These are phyloP conservation scores for Arthrocladium fulminans DNA, from an alignment of 2,329 filamentous ascomycete species.

Conservation along the genomic window DNA sequence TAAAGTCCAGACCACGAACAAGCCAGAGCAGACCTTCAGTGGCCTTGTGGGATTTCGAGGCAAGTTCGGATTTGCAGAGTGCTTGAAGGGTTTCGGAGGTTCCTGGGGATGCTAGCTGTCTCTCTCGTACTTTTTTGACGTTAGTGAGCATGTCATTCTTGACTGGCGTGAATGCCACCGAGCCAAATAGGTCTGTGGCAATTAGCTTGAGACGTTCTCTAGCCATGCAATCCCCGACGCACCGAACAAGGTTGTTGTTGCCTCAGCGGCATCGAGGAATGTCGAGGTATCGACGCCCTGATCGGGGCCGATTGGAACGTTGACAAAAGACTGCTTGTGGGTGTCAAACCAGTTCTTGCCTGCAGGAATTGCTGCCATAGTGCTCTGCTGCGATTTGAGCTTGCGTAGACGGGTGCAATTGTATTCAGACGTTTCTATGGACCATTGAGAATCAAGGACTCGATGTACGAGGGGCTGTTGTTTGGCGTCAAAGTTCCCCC, in stretches of 20 bases:
- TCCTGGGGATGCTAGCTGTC: slow-evolving; percentile 65
- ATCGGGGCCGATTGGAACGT: slow-evolving; percentile 71
- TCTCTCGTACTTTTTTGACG: slow-evolving; percentile 88
- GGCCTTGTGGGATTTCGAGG: slow-evolving; percentile 77
- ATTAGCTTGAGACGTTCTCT: slow-evolving; percentile 2
- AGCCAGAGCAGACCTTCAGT: slow-evolving; percentile 90
- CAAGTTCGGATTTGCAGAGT: slow-evolving; percentile 77
- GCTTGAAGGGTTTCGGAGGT: slow-evolving; percentile 79
- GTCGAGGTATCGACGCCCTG: slow-evolving; percentile 73
- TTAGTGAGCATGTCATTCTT: slow-evolving; percentile 89
- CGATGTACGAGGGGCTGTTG: slow-evolving; percentile 2
- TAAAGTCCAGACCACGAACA: slow-evolving; percentile 89
- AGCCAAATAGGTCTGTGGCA: slow-evolving; percentile 48
- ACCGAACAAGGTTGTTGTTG: slow-evolving; percentile 82
- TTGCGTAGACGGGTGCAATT: neutral
- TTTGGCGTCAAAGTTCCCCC: neutral
- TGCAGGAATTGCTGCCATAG: slow-evolving; percentile 48
- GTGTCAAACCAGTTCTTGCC: slow-evolving; percentile 78
- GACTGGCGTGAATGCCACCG: slow-evolving; percentile 75
- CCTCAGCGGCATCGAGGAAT: slow-evolving; percentile 87
- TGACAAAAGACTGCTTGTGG: slow-evolving; percentile 71
- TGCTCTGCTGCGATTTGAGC: slow-evolving; percentile 28
- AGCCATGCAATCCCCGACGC: slow-evolving; percentile 8
- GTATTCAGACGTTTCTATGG: neutral
- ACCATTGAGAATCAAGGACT: neutral